These are phyloP conservation scores for Penicillium sp. DNA, from an alignment of 2,329 filamentous ascomycete genomes.

Conservation along the genomic window DNA sequence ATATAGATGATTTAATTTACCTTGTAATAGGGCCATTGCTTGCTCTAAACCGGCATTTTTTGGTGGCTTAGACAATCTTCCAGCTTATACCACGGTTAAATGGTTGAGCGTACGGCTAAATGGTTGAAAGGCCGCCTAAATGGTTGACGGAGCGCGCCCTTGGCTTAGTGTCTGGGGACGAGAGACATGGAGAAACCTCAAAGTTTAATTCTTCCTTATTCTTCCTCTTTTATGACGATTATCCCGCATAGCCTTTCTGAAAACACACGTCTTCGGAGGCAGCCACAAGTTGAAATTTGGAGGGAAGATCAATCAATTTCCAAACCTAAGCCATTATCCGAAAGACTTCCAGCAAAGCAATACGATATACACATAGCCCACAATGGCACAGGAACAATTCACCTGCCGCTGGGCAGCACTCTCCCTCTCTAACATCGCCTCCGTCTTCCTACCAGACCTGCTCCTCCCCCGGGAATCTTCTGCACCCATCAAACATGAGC, in stretches of 20 bases:
- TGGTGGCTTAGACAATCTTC: background rate
- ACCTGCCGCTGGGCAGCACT: conserved; percentile 23
- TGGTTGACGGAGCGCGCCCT: background rate
- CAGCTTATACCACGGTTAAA: background rate
- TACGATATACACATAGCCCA: conserved; percentile 1
- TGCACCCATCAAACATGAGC: conserved; percentile 18
- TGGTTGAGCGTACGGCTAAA: background rate
- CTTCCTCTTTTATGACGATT: background rate
- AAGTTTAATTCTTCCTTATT: no score
- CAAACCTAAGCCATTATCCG: background rate
- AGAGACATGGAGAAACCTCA: background rate
- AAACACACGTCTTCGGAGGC: background rate
- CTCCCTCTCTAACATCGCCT: conserved; percentile 23
- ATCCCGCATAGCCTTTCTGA: background rate
- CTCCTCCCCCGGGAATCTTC: conserved; percentile 15
- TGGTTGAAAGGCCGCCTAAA: background rate
- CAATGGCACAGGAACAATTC: conserved; percentile 5
- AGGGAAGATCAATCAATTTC: background rate
- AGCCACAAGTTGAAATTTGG: background rate
- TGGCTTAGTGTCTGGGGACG: background rate
- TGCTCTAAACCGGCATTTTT: background rate
- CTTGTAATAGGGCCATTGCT: no score
- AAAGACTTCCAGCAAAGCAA: background rate
- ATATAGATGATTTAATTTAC: no score
- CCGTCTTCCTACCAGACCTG: conserved; percentile 25